Base-by-base conservation (phyloP, 345 rosid species). In the Murraya koenigii region DNA sequence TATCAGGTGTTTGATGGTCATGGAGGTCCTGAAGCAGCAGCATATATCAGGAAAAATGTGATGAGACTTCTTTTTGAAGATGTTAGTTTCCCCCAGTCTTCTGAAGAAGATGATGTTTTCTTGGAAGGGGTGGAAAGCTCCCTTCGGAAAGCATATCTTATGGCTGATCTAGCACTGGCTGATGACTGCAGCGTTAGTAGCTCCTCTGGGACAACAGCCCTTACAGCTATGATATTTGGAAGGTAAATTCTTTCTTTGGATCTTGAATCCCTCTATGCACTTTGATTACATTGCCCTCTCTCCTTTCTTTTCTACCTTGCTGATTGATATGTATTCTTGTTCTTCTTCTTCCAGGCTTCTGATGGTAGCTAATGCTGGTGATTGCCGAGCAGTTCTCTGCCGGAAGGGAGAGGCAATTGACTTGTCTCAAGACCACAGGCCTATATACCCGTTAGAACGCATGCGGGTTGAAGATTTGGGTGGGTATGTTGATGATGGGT, bases 21-120 rank as follows among this genome's bases (percentile, higher is more conserved):
- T 81, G 97, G 95, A 64, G 98, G 98, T 74, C 90, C 94, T 10
- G 97, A 88, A 82, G 95, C 95, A 11, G 90, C 93, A n/a, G 89
- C 91, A 7, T 89, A 83, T 80, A 41, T 87, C 6, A 81, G 83
- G 69, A 87, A 85, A 75, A 87, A 91, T 76, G 86, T 78, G 3
- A 75, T 82, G 44, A 86, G 89, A 75, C 77, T 89, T 62, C 80
- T 89, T 52, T 88, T 91, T 58, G 89, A 91, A 69, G 93, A 91
- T 49, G 89, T 79, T 4, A 78, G 79, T 55, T 91, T 94, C 38
- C 98, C 97, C n/a, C 88, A 75, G 71, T 76, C 88, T 14, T 81
- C 80, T 25, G 80, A 88, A 66, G 94, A 87, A 66, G 80, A 87
- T 72, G 85, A 82, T 56, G 28, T 41, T 6, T 90, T 85, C 79